phyloP scores from a whole-genome alignment of 2,329 filamentous ascomycete genomes.

The Parafenestella ontariensis region DNA sequence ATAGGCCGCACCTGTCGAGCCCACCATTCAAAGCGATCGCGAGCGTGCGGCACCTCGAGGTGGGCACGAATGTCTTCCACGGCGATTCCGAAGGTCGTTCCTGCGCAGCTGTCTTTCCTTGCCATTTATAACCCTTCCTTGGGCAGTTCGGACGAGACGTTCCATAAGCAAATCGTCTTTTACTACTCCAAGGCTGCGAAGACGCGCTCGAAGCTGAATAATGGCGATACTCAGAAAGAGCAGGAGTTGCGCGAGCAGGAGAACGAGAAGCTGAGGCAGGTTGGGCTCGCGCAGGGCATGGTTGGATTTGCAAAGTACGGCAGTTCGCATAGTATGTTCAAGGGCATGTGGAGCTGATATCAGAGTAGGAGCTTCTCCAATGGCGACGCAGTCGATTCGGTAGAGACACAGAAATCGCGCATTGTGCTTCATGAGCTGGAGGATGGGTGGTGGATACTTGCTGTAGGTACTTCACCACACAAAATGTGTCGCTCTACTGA shows the following conservation, averaged over 20 bases:
- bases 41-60: slow-evolving; percentile 4
- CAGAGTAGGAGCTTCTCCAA: slow-evolving; percentile 75
- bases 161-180: slow-evolving; percentile 88
- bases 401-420: slow-evolving; percentile 89
- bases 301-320: slow-evolving; percentile 77
- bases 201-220: slow-evolving; percentile 36
- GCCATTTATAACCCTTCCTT: slow-evolving; percentile 94
- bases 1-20: slow-evolving; percentile 1
- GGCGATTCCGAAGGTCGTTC: slow-evolving; percentile 58
- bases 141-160: slow-evolving; percentile 73
- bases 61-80: slow-evolving; percentile 35
- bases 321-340: slow-evolving; percentile 1
- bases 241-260: slow-evolving; percentile 64
- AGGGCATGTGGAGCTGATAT: slow-evolving; percentile 13
- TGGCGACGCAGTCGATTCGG: slow-evolving; percentile 76
- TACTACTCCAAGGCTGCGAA: slow-evolving; percentile 70
- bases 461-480: slow-evolving; percentile 62
- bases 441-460: slow-evolving; percentile 92
- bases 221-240: slow-evolving; percentile 46
- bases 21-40: slow-evolving; percentile 4
- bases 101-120: slow-evolving; percentile 87
- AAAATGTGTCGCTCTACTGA: neutral
- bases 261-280: slow-evolving; percentile 88
- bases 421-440: slow-evolving; percentile 89
- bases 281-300: slow-evolving; percentile 96